phyloP scores from a whole-genome alignment of 202 grass and related monocot genomes.

The Digitaria exilis region DNA sequence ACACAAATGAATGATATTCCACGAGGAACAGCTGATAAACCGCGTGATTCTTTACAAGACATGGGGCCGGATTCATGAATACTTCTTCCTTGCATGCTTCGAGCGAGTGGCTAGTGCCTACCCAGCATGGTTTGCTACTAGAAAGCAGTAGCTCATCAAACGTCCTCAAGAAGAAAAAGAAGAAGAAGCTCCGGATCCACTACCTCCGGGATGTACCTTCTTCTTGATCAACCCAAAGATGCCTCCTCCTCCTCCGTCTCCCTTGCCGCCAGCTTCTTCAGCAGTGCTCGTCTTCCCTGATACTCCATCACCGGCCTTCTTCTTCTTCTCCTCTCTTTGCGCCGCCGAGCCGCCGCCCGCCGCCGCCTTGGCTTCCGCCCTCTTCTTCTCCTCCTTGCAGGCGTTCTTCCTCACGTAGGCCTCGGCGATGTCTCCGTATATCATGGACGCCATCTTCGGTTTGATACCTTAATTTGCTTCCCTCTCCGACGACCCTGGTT shows the following conservation, averaged over 20 bases:
- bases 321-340: background rate
- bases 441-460: conserved; percentile 42
- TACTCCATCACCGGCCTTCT: background rate
- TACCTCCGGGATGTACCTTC: conserved; percentile 43
- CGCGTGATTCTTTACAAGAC: background rate
- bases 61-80: background rate
- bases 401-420: conserved; percentile 49
- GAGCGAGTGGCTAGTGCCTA: no score
- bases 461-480: no score
- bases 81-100: background rate
- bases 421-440: conserved; percentile 32
- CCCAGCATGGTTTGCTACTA: no score
- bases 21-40: background rate
- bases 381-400: conserved; percentile 36
- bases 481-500: background rate
- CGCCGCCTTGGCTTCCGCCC: background rate
- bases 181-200: background rate
- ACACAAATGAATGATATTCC: background rate
- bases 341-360: background rate
- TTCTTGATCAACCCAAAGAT: conserved; percentile 28
- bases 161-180: conserved; percentile 30
- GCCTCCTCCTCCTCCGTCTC: background rate
- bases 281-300: background rate
- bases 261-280: background rate
- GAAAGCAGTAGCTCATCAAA: no score